These are phyloP conservation scores for Penicillium coffeae DNA, from an alignment of 495 filamentous ascomycete genomes.

Conservation along the genomic window DNA sequence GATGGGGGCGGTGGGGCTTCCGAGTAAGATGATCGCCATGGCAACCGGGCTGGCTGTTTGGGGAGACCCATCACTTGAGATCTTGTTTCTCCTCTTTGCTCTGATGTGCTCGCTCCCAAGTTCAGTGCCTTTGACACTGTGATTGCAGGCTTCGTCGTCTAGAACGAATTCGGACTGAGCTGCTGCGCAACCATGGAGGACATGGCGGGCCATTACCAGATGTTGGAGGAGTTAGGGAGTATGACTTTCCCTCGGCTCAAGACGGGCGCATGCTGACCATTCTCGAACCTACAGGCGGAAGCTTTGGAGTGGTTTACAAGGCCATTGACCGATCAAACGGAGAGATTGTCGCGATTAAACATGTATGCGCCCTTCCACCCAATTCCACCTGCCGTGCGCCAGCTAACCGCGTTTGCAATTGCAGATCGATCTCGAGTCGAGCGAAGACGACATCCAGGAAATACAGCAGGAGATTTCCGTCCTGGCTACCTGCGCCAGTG, in stretches of 20 bases:
- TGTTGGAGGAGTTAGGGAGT: conserved; percentile 92
- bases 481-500: conserved; percentile 87
- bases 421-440: conserved; percentile 98
- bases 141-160: conserved; percentile 15
- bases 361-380: conserved; percentile 50
- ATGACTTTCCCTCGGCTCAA: conserved; percentile 33
- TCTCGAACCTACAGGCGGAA: conserved; percentile 61
- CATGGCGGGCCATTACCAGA: conserved; percentile 79
- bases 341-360: conserved; percentile 88
- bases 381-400: conserved; percentile 1
- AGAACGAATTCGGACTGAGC: conserved; percentile 17
- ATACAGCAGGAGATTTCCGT: conserved; percentile 98
- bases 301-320: conserved; percentile 96
- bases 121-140: conserved; percentile 15
- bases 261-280: conserved; percentile 5
- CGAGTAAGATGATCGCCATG: not conserved
- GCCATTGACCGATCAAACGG: conserved; percentile 81
- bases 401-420: conserved; percentile 23
- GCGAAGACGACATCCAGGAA: conserved; percentile 95
- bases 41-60: not conserved
- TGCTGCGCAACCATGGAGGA: conserved; percentile 46
- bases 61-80: not conserved
- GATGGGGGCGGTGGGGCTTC: too few relatives aligned
- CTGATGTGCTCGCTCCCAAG: conserved; percentile 1
- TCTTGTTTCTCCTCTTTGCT: not conserved